These are phyloP conservation scores for Fallopia convolvulus DNA, from an alignment of 148 eudicot genomes.

Conservation along the genomic window DNA sequence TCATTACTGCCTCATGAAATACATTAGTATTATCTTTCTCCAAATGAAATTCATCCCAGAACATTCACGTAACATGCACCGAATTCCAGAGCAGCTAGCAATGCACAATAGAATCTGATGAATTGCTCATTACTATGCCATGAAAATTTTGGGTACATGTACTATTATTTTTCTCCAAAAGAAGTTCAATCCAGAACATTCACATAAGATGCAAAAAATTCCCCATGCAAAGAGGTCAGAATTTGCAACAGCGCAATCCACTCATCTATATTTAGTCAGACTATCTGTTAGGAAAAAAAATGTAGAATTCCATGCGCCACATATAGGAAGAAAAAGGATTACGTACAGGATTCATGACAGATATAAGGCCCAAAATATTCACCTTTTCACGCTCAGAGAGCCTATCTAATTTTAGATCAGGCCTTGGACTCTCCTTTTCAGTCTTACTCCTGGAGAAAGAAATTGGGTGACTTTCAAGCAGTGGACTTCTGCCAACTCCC, in stretches of 20 bases:
- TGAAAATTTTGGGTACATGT: not conserved
- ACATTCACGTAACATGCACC: not conserved
- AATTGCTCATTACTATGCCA: not conserved
- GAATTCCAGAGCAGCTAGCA: not conserved
- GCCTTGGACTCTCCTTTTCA: conserved; percentile 40
- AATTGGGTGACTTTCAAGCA: conserved; percentile 37
- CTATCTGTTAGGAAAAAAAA: not conserved
- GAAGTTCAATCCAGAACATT: not conserved
- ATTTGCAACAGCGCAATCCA: not conserved
- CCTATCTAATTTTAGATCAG: conserved; percentile 56
- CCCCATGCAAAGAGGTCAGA: not conserved
- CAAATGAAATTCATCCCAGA: not conserved
- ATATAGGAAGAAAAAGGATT: not conserved
- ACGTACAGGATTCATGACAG: not conserved
- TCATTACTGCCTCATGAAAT: not conserved
- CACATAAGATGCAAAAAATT: not conserved
- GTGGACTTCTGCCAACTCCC: conserved; percentile 30
- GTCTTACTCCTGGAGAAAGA: conserved; percentile 52
- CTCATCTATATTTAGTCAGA: not conserved
- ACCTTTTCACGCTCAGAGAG: conserved; percentile 87
- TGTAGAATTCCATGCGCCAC: not conserved
- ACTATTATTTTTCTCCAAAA: not conserved
- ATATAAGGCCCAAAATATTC: conserved; percentile 13
- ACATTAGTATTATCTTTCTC: not conserved
- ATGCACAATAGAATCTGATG: not conserved